phyloP scores from a whole-genome alignment of 768 basidiomycete species.

The Calocera cornea region DNA sequence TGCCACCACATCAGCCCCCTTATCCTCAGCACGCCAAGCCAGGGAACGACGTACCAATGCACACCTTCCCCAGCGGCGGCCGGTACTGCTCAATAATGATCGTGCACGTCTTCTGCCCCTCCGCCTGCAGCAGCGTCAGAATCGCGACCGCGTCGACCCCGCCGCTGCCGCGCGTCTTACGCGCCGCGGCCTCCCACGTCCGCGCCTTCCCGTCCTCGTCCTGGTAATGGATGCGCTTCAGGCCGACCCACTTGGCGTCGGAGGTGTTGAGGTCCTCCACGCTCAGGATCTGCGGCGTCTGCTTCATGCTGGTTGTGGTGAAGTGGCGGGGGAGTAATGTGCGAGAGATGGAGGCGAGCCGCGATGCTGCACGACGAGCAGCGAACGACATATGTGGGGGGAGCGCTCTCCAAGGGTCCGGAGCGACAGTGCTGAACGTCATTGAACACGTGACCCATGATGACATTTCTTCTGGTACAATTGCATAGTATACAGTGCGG shows the following conservation, averaged over 20 bases:
- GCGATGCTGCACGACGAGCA: not conserved
- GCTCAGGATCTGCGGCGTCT: not conserved
- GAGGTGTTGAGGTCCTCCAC: not conserved
- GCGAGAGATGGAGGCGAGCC: not conserved
- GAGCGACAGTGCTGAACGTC: not conserved
- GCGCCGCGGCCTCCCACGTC: slow-evolving; percentile 79
- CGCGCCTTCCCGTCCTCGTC: slow-evolving; percentile 70
- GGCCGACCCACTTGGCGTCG: slow-evolving; percentile 57
- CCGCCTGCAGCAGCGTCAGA: slow-evolving; percentile 64
- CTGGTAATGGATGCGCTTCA: slow-evolving; percentile 67
- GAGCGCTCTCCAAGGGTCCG: not conserved
- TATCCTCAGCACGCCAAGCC: not conserved
- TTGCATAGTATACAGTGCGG: not conserved
- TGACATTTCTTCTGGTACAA: not conserved
- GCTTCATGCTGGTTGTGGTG: not conserved
- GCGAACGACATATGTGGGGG: not conserved
- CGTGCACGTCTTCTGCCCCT: slow-evolving; percentile 52
- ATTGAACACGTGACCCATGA: not conserved
- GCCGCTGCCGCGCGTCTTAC: slow-evolving; percentile 60
- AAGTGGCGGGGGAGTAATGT: not conserved
- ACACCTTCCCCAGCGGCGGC: slow-evolving; percentile 64
- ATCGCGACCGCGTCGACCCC: slow-evolving; percentile 85
- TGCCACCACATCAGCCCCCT: slow-evolving; percentile 17
- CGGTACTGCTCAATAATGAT: slow-evolving; percentile 87
- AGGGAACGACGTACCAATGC: slow-evolving; percentile 42